phyloP scores from a whole-genome alignment of 202 grass and related monocot species.

The Carex sylvatica region DNA sequence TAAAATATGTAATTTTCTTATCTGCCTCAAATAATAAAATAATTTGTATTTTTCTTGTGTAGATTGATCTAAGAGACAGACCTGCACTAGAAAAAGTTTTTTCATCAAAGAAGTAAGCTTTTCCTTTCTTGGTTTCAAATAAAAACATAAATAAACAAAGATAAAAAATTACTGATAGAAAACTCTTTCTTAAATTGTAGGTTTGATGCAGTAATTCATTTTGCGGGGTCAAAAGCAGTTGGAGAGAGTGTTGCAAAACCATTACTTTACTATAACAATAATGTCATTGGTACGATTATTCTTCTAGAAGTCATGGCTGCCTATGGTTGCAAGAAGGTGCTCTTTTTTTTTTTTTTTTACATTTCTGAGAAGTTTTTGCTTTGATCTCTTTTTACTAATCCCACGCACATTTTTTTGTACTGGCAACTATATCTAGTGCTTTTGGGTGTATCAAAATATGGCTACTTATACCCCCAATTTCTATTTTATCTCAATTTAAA shows the following conservation, averaged over 20 bases:
- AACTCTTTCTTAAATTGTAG: conserved; percentile 38
- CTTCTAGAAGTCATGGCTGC: conserved; percentile 93
- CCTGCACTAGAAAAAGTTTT: conserved; percentile 62
- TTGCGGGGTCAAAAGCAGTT: conserved; percentile 90
- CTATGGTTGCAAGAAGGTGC: conserved; percentile 90
- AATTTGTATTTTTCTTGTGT: conserved; percentile 32
- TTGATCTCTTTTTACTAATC: background rate
- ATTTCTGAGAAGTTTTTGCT: no score
- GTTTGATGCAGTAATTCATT: conserved; percentile 96
- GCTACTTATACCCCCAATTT: background rate
- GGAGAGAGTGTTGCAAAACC: conserved; percentile 94
- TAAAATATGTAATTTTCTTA: background rate
- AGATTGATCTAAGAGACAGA: conserved; percentile 85
- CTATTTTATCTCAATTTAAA: background rate
- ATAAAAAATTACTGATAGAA: background rate
- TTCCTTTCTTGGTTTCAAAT: conserved; percentile 18
- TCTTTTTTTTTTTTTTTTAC: conserved; percentile 27
- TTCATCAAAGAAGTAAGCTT: conserved; percentile 62
- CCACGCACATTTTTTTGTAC: background rate
- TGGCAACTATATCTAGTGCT: background rate
- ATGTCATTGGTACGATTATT: conserved; percentile 74
- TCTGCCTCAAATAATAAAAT: conserved; percentile 21
- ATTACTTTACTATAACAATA: conserved; percentile 95
- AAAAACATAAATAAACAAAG: background rate
- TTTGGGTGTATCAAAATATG: background rate